phyloP scores from a whole-genome alignment of 257 asterid species.

The Jasminum sambac region DNA sequence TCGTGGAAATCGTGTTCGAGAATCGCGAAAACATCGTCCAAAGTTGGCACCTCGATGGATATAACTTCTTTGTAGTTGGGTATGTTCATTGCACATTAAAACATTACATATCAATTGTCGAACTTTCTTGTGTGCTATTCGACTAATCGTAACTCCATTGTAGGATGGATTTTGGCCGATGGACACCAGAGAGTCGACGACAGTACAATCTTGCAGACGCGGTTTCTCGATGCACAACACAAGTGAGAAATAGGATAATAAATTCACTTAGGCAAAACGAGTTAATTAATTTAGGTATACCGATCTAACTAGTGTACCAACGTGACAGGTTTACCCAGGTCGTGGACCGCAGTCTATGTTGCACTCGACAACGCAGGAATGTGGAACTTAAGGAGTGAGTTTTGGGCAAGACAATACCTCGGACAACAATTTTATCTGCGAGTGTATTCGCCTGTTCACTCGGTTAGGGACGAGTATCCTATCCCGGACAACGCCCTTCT shows the following conservation, averaged over 20 bases:
- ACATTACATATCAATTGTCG: background rate
- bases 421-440: constrained; percentile 75
- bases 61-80: constrained; percentile 76
- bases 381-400: constrained; percentile 77
- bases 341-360: constrained; percentile 72
- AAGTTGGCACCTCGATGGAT: constrained; percentile 79
- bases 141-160: constrained; percentile 2
- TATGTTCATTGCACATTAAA: constrained; percentile 15
- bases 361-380: constrained; percentile 76
- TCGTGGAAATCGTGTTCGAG: constrained; percentile 69
- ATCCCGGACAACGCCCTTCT: constrained; percentile 61
- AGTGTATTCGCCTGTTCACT: constrained; percentile 45
- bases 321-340: constrained; percentile 62
- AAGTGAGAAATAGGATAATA: constrained; percentile 39
- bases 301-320: background rate
- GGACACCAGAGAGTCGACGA: constrained; percentile 48
- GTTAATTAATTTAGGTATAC: background rate
- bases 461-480: constrained; percentile 58
- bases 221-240: constrained; percentile 58
- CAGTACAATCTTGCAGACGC: constrained; percentile 70
- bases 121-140: no score
- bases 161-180: constrained; percentile 66
- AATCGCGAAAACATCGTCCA: constrained; percentile 50
- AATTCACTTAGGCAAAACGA: background rate
- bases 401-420: constrained; percentile 71